phyloP scores from a whole-genome alignment of 1,139 yeast genomes.

The Blastobotrys illinoisensis region DNA sequence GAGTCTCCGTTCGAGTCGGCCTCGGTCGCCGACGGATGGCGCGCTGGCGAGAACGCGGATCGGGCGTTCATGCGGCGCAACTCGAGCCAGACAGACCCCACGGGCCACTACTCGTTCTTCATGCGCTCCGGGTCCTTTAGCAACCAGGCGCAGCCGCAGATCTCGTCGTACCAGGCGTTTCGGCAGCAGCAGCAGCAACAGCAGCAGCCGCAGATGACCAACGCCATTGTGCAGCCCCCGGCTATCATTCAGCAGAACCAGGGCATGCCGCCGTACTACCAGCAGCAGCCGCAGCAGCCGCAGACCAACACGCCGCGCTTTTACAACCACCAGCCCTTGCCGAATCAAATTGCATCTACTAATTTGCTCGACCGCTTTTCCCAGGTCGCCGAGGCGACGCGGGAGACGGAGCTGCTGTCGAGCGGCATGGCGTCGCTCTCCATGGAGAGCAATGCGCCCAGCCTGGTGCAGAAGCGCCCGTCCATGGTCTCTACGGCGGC shows the following conservation, averaged over 20 bases:
- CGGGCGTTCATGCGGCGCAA: slow-evolving; percentile 8
- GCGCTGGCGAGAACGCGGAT: background rate
- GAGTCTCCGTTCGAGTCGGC: slow-evolving; percentile 11
- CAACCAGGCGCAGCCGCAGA: slow-evolving; percentile 4
- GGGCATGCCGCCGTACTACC: background rate
- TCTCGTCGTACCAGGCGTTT: slow-evolving; percentile 9
- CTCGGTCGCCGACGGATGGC: slow-evolving; percentile 6
- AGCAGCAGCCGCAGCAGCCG: slow-evolving; percentile 3
- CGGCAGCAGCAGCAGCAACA: slow-evolving; percentile 4
- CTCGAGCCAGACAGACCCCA: slow-evolving; percentile 12
- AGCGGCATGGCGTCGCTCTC: slow-evolving; percentile 27
- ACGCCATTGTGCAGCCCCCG: background rate
- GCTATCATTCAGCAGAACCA: background rate
- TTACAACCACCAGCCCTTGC: slow-evolving; percentile 8
- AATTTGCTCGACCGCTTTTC: slow-evolving; percentile 45
- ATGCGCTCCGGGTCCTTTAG: slow-evolving; percentile 10
- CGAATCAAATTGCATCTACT: slow-evolving; percentile 15
- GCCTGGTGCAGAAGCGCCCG: background rate
- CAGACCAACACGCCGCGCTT: slow-evolving; percentile 7
- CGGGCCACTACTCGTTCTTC: background rate
- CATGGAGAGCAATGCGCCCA: background rate
- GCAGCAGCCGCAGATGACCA: slow-evolving; percentile 3
- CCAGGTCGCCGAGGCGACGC: slow-evolving; percentile 72
- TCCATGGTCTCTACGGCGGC: background rate
- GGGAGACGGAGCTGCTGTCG: slow-evolving; percentile 68